These are phyloP conservation scores for Biscutella laevigata DNA, from an alignment of 441 rosid species.

Conservation along the genomic window DNA sequence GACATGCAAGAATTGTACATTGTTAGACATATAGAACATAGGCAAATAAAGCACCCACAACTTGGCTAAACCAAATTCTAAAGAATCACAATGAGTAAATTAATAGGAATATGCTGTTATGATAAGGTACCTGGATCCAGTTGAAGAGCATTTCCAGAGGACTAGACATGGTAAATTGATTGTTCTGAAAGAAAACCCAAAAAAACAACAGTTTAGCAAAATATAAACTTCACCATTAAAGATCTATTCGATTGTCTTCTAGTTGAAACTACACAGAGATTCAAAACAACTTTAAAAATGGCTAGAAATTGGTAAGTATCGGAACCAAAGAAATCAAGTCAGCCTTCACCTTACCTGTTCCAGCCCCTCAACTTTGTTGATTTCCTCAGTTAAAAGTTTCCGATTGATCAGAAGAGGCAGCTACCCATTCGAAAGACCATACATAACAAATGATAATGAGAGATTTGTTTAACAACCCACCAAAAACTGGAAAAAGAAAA, in stretches of 20 bases:
- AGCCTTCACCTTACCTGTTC: conserved; percentile 42
- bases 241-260: background rate
- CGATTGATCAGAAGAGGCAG: conserved; percentile 66
- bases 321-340: background rate
- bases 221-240: too few relatives aligned
- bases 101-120: background rate
- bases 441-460: background rate
- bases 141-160: conserved; percentile 56
- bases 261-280: background rate
- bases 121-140: conserved; percentile 70
- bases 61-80: background rate
- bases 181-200: conserved; percentile 33
- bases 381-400: conserved; percentile 47
- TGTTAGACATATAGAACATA: conserved; percentile 12
- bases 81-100: background rate
- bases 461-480: background rate
- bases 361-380: conserved; percentile 38
- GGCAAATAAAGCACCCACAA: background rate
- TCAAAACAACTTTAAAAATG: background rate
- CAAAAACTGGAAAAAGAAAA: background rate
- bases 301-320: background rate
- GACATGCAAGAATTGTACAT: conserved; percentile 4
- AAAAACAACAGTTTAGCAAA: too few relatives aligned
- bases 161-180: conserved; percentile 20
- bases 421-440: conserved; percentile 34